Evolutionary conservation across 2,329 filamentous ascomycete species (phyloP).

Genomic region (Gremmenia infestans): DNA sequence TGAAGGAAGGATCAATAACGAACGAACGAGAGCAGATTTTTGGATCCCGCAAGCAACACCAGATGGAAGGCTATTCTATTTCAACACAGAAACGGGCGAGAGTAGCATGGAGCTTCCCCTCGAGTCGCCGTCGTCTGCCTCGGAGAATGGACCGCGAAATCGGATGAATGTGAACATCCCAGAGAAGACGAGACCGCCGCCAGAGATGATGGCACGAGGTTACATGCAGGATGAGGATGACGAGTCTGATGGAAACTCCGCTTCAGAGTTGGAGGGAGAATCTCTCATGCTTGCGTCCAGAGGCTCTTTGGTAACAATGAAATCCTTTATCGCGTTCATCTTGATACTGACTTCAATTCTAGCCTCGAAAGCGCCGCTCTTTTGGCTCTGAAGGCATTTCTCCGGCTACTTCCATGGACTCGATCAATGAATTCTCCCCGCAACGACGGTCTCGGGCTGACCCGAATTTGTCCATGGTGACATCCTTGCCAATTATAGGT

Average conservation of each 20-base stretch:
- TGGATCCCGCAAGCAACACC: conserved; percentile 98
- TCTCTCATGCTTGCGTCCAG: conserved; percentile 64
- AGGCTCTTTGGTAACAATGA: conserved; percentile 54
- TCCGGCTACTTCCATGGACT: conserved; percentile 87
- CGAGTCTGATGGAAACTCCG: conserved; percentile 78
- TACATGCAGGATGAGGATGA: conserved; percentile 82
- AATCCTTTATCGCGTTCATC: conserved; percentile 30
- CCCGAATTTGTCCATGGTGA: conserved; percentile 48
- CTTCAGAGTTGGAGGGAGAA: conserved; percentile 78
- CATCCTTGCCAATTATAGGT: conserved; percentile 31
- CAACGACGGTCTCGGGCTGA: conserved; percentile 54
- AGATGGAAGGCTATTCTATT: conserved; percentile 91
- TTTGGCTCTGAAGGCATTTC: conserved; percentile 61
- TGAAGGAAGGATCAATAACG: conserved; percentile 58
- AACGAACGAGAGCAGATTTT: conserved; percentile 86
- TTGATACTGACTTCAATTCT: conserved; percentile 24
- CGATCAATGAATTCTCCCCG: conserved; percentile 67
- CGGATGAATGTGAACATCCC: conserved; percentile 84
- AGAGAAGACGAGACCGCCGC: conserved; percentile 82
- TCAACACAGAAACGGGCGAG: conserved; percentile 94
- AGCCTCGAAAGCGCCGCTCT: conserved; percentile 62
- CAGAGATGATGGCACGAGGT: conserved; percentile 85
- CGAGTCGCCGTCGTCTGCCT: conserved; percentile 76
- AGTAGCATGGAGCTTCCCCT: conserved; percentile 92
- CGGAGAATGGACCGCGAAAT: conserved; percentile 82